Base-by-base conservation (phyloP, 2,329 filamentous ascomycete genomes). In the Epichloe baconii region DNA sequence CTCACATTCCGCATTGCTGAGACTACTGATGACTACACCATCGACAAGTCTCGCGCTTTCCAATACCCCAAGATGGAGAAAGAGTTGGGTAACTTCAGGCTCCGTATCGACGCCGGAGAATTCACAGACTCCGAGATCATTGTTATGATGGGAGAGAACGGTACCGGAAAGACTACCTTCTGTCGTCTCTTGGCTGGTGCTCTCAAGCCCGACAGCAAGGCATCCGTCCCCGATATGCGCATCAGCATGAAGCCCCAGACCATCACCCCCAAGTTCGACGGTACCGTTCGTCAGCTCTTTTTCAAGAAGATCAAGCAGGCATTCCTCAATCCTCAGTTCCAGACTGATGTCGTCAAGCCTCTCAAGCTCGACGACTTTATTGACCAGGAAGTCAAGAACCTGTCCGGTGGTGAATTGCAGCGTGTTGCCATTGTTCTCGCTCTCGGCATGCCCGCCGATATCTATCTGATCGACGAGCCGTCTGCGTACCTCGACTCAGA, bases 221-320 rank as follows among this genome's bases (percentile, higher is more conserved):
- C 80, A 61, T 81, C 81, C 62, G 79, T 98, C 15, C 93, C 93
- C 15, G 82, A 87, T 59, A 95, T 98, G 90, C 89, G 86, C 74
- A 95, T 98, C 68, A 90, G 85, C 75, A 94, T 97, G 89, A 98
- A 98, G 79, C 94, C 94, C 19, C 93, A 98, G 75, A 98, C 94
- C 64, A 98, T 98, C 64, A 98, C 90, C 2, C 93, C 93, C 65
- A 98, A 96, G 71, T 98, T 95, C 66, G 85, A 90, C 58, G 93
- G 94, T 57, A 98, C 91, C 40, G 93, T 98, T 53, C 88, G 93
- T 56, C 89, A 96, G 70, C 79, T 98, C 48, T 97, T 98, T 98
- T 95, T 97, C 82, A 98, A 98, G 84, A 91, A 93, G 76, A 98
- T 98, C 72, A 95, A 95, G 79, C 83, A 89, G 55, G 84, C 91